Conservation (phyloP, 1,284 basidiomycete species). For the Austroboletus sp. region DNA sequence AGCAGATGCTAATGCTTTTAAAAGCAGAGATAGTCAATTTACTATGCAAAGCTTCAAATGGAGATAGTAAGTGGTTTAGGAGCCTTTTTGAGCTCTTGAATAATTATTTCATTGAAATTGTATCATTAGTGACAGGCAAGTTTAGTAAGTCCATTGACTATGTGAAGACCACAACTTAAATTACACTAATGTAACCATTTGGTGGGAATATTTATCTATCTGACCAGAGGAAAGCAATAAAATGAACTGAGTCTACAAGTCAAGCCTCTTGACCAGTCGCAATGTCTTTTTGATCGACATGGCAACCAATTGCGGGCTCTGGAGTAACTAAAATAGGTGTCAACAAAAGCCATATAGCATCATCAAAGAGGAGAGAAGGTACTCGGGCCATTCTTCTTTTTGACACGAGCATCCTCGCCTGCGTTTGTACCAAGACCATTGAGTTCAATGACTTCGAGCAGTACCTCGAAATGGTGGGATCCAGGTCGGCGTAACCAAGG, state of each 20-base stretch:
- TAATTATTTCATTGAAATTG: no score
- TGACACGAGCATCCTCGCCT: conserved; percentile 59
- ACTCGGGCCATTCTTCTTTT: conserved; percentile 74
- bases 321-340: conserved; percentile 55
- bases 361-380: conserved; percentile 69
- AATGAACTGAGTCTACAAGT: neutral
- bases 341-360: conserved; percentile 49
- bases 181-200: no score
- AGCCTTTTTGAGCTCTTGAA: no score
- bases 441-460: conserved; percentile 79
- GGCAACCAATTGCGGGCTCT: conserved; percentile 55
- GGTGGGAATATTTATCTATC: no score
- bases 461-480: conserved; percentile 49
- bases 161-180: no score
- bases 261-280: conserved; percentile 52
- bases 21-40: no score
- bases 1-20: no score
- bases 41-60: no score
- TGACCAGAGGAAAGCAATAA: no score
- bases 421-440: conserved; percentile 59
- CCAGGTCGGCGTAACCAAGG: conserved; percentile 42
- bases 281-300: conserved; percentile 56
- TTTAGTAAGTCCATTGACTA: no score
- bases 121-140: no score
- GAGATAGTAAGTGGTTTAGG: no score